These are phyloP conservation scores for Saturnispora ahearnii DNA, from an alignment of 805 yeast genomes.

Conservation along the genomic window DNA sequence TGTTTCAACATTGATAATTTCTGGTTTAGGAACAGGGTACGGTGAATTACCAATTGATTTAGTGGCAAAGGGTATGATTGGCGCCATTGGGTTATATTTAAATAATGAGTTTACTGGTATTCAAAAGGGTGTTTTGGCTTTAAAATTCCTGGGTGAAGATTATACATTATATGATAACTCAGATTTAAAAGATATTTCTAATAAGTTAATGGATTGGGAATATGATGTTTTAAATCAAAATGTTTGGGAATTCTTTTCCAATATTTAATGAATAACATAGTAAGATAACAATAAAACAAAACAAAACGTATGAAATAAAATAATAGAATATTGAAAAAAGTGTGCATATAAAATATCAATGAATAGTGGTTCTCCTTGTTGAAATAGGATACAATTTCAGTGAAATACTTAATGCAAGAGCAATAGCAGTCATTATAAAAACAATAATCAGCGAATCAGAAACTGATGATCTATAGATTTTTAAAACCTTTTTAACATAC, in stretches of 20 bases:
- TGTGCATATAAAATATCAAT: neutral
- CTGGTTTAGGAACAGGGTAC: conserved; percentile 35
- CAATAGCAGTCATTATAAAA: conserved; percentile 20
- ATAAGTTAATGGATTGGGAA: neutral
- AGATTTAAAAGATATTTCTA: neutral
- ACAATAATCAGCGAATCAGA: conserved; percentile 21
- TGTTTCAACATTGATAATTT: conserved; percentile 16
- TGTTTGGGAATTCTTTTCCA: conserved; percentile 8
- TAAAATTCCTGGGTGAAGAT: conserved; percentile 23
- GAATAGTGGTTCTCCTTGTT: neutral
- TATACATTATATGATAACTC: conserved; percentile 6
- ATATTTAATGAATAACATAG: no score
- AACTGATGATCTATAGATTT: conserved; percentile 22
- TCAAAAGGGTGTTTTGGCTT: conserved; percentile 19
- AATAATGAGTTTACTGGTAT: conserved; percentile 3
- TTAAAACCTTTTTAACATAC: conserved; percentile 23
- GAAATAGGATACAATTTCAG: conserved; percentile 16
- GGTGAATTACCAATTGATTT: conserved; percentile 27
- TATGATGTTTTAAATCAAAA: conserved; percentile 7
- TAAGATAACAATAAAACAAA: neutral
- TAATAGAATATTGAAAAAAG: neutral
- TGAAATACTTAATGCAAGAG: conserved; percentile 18
- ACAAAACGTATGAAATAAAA: neutral
- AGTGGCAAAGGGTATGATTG: conserved; percentile 30
- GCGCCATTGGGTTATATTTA: conserved; percentile 22